Conservation (phyloP, 2,329 filamentous ascomycete species). For the Magnaporthiopsis incrustans region DNA sequence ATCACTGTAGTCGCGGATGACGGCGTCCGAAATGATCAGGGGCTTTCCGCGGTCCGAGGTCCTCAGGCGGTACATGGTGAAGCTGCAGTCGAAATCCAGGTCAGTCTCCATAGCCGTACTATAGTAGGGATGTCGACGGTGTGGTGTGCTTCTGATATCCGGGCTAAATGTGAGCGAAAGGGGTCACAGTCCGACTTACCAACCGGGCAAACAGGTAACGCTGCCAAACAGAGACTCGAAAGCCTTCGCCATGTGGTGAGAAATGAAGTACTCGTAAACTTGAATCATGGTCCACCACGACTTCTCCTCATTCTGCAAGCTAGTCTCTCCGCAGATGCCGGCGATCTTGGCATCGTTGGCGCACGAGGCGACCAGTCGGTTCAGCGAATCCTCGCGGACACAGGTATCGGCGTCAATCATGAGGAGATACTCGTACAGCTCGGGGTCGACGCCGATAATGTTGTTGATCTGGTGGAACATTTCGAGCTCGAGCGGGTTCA, state of each 20-base stretch:
- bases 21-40: conserved; percentile 80
- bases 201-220: conserved; percentile 97
- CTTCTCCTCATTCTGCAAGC: conserved; percentile 86
- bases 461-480: conserved; percentile 99
- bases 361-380: conserved; percentile 85
- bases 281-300: conserved; percentile 99
- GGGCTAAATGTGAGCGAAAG: too few species aligned
- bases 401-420: conserved; percentile 98
- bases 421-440: conserved; percentile 92
- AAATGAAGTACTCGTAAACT: conserved; percentile 99
- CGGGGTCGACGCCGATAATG: conserved; percentile 94
- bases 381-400: conserved; percentile 86
- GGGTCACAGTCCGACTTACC: conserved; percentile 52
- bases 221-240: conserved; percentile 97
- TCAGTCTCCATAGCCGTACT: neutral
- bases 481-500: conserved; percentile 93
- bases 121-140: neutral
- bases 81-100: conserved; percentile 47
- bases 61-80: conserved; percentile 95
- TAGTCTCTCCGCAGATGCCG: conserved; percentile 95
- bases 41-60: conserved; percentile 92
- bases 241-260: conserved; percentile 91
- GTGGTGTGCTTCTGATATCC: neutral
- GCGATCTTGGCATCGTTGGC: conserved; percentile 93
- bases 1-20: conserved; percentile 84